These are phyloP conservation scores for Passiflora organensis DNA, from an alignment of 345 rosid genomes.

Conservation along the genomic window DNA sequence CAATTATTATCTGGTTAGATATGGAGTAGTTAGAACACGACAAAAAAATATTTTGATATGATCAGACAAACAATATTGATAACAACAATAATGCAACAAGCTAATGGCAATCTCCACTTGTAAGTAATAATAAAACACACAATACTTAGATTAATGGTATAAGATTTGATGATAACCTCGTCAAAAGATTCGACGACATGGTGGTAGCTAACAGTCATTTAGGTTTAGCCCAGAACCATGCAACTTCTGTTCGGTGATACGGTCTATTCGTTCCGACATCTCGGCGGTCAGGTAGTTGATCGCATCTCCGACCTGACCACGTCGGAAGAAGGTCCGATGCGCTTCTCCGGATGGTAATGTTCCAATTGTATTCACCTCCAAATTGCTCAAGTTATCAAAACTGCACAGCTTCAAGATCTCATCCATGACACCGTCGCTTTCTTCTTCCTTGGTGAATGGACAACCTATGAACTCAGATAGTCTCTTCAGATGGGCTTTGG, in stretches of 20 bases:
- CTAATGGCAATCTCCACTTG: too few relatives aligned
- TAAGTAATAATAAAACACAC: too few relatives aligned
- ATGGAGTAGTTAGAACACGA: too few relatives aligned
- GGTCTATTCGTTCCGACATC: conserved; percentile 34
- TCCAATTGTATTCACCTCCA: conserved; percentile 44
- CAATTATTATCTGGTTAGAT: too few relatives aligned
- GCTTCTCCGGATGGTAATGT: conserved; percentile 26
- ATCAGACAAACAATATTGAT: too few relatives aligned
- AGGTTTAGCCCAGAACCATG: conserved; percentile 24
- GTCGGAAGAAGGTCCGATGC: conserved; percentile 32
- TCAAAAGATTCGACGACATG: too few relatives aligned
- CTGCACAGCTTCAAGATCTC: conserved; percentile 48
- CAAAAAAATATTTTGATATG: too few relatives aligned
- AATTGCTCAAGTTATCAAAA: conserved; percentile 35
- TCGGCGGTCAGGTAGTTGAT: conserved; percentile 38
- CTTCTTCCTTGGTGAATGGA: conserved; percentile 45
- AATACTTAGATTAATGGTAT: too few relatives aligned
- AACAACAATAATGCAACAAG: too few relatives aligned
- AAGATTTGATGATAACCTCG: too few relatives aligned
- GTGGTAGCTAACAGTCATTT: too few relatives aligned
- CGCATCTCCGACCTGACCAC: conserved; percentile 55
- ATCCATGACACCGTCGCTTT: conserved; percentile 24
- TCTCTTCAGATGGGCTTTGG: conserved; percentile 28
- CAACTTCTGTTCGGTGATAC: conserved; percentile 30
- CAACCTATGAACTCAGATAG: conserved; percentile 40